A percentile compares a stretch with the other conserved stretches of the same genome.
Conservation (phyloP, 1,139 yeast genomes). For the Sugiyamaella neomexicana region DNA sequence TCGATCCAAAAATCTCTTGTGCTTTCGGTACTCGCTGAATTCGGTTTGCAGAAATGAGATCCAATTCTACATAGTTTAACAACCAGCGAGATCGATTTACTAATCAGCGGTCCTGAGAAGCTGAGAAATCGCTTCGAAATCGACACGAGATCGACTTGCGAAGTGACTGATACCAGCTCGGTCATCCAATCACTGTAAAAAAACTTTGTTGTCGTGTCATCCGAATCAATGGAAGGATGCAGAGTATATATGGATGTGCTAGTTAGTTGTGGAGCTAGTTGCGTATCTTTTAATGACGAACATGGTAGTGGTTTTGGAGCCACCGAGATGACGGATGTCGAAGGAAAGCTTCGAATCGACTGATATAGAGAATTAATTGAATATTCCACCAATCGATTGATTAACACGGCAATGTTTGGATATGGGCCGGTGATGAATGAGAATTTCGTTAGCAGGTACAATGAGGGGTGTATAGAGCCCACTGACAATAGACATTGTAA, state of each 20-base stretch:
- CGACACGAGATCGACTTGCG: conserved; percentile 49
- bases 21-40: neutral
- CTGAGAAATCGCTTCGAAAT: conserved; percentile 53
- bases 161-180: conserved; percentile 44
- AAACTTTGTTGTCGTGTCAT: conserved; percentile 42
- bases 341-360: conserved; percentile 11
- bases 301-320: conserved; percentile 24
- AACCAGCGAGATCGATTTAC: conserved; percentile 51
- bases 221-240: conserved; percentile 21
- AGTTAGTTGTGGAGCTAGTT: conserved; percentile 20
- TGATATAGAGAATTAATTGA: conserved; percentile 55
- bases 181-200: conserved; percentile 56
- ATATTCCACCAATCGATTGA: conserved; percentile 51
- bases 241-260: neutral
- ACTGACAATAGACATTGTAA: conserved; percentile 56
- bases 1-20: conserved; percentile 52
- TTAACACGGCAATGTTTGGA: conserved; percentile 51
- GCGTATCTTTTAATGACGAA: conserved; percentile 23
- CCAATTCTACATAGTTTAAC: conserved; percentile 65
- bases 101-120: conserved; percentile 60
- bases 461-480: conserved; percentile 65
- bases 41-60: conserved; percentile 35
- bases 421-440: conserved; percentile 65
- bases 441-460: conserved; percentile 58
- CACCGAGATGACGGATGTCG: conserved; percentile 5